Conservation (phyloP, 1,139 yeast genomes). For the Taphrina populina region DNA sequence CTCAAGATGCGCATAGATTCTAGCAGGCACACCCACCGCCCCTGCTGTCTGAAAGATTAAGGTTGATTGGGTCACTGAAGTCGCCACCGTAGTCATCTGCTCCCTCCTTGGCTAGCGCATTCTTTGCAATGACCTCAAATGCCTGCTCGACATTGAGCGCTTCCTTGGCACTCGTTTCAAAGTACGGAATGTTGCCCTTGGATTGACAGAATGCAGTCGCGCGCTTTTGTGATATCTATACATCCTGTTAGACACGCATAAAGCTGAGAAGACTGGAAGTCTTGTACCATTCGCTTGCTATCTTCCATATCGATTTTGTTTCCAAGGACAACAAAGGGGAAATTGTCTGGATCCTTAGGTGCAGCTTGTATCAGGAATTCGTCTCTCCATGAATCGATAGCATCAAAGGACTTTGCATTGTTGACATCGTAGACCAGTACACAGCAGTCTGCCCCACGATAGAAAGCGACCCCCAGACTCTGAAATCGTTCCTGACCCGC, state of each 20-base stretch:
- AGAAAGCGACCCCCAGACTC: slow-evolving; percentile 93
- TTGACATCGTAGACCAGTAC: slow-evolving; percentile 93
- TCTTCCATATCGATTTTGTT: slow-evolving; percentile 95
- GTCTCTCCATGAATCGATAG: slow-evolving; percentile 88
- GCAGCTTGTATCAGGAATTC: slow-evolving; percentile 92
- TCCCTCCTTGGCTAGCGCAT: slow-evolving; percentile 86
- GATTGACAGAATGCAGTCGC: slow-evolving; percentile 83
- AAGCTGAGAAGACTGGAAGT: neutral
- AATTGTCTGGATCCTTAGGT: slow-evolving; percentile 87
- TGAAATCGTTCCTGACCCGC: slow-evolving; percentile 90
- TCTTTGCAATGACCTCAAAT: slow-evolving; percentile 91
- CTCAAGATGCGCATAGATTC: no score
- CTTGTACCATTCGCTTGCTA: slow-evolving; percentile 66
- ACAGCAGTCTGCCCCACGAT: slow-evolving; percentile 98
- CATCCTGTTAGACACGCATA: no score
- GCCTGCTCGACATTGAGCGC: slow-evolving; percentile 93
- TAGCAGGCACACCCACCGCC: slow-evolving; percentile 34
- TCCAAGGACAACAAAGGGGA: slow-evolving; percentile 92
- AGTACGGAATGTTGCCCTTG: slow-evolving; percentile 86
- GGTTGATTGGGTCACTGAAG: slow-evolving; percentile 37
- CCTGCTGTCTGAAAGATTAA: slow-evolving; percentile 33
- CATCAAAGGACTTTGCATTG: slow-evolving; percentile 86
- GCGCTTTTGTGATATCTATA: slow-evolving; percentile 63
- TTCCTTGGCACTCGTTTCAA: slow-evolving; percentile 89
- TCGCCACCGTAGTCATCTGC: slow-evolving; percentile 56